Conservation (phyloP, 2,329 filamentous ascomycete genomes). For the Trichophaea hybrida region DNA sequence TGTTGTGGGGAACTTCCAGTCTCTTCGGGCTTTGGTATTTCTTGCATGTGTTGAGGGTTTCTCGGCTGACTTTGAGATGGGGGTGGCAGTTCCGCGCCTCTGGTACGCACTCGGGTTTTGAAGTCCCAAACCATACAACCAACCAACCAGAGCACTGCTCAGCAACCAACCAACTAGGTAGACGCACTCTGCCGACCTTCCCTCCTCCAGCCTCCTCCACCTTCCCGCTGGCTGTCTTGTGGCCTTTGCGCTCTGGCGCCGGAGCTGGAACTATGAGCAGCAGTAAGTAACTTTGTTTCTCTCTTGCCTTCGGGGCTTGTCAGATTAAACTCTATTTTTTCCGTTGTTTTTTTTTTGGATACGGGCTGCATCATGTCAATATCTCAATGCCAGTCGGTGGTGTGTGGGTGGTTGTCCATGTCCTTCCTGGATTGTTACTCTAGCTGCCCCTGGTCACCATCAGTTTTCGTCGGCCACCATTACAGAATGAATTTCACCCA, state of each 20-base stretch:
- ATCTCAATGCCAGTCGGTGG: too few species aligned
- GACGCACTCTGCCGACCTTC: conserved; percentile 22
- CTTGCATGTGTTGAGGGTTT: background rate
- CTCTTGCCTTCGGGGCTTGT: background rate
- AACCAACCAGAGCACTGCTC: background rate
- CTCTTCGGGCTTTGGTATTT: background rate
- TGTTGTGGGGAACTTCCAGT: background rate
- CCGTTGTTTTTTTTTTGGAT: background rate
- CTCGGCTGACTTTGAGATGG: background rate
- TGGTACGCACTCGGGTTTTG: background rate
- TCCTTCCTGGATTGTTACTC: background rate
- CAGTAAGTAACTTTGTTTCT: conserved; percentile 17
- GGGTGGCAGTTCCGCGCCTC: background rate
- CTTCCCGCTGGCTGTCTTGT: conserved; percentile 25
- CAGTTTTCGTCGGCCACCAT: background rate
- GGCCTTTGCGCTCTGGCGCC: conserved; percentile 24
- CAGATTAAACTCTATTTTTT: background rate
- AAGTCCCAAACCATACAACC: background rate
- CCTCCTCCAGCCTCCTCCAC: conserved; percentile 11
- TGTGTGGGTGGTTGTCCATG: background rate
- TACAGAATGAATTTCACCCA: background rate
- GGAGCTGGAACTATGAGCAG: conserved; percentile 23
- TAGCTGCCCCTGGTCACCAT: background rate
- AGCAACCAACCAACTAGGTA: background rate
- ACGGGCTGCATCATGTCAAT: background rate